phyloP scores from a whole-genome alignment of 2,329 filamentous ascomycete species.

The Colletotrichum sp. region DNA sequence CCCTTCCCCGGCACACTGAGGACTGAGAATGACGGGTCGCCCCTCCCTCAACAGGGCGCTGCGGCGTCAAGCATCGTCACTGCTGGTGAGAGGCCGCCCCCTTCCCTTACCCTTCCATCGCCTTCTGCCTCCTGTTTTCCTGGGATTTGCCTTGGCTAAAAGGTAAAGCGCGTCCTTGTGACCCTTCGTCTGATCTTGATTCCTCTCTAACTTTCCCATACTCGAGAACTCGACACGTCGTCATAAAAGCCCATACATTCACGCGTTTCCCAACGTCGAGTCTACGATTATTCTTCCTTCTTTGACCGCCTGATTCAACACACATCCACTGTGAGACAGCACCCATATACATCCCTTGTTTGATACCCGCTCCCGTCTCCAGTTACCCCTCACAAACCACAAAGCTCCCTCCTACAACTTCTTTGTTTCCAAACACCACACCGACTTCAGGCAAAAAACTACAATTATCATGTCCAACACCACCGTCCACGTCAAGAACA shows the following conservation, averaged over 20 bases:
- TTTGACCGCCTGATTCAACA: background rate
- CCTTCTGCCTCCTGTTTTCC: background rate
- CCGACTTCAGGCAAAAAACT: background rate
- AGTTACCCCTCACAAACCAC: conserved; percentile 12
- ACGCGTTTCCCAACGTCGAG: background rate
- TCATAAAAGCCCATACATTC: conserved; percentile 4
- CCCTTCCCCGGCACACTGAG: background rate
- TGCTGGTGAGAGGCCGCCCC: conserved; percentile 7
- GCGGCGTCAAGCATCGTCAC: conserved; percentile 15
- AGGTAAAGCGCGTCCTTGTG: conserved; percentile 17
- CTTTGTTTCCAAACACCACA: background rate
- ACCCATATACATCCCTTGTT: background rate
- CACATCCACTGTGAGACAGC: conserved; percentile 9
- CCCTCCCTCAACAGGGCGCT: conserved; percentile 1
- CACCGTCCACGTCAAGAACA: conserved; percentile 89
- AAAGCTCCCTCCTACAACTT: conserved; percentile 13
- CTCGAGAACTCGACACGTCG: background rate
- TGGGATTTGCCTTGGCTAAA: background rate
- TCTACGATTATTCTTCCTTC: background rate
- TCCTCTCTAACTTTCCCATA: background rate
- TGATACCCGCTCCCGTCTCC: conserved; percentile 14
- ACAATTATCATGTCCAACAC: conserved; percentile 56
- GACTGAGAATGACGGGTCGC: background rate
- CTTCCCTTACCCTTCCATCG: background rate
- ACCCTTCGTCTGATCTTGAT: conserved; percentile 15